Evolutionary conservation across 371 early-diverging fungal genomes (phyloP).

Genomic region (Polyrhizophydium stewartii): DNA sequence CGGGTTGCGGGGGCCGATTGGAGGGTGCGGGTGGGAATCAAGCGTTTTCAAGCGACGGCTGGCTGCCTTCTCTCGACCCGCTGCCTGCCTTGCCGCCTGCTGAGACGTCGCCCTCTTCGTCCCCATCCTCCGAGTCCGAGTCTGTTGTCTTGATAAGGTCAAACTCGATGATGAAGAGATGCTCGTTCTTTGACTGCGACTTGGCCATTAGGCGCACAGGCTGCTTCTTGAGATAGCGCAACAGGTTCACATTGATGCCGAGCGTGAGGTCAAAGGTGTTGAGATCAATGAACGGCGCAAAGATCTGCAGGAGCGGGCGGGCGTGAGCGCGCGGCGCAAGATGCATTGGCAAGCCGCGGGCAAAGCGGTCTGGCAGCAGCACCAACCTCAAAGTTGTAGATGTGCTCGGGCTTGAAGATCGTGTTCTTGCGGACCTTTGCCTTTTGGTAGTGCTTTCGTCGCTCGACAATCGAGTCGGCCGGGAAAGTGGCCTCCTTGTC

Average conservation of each 20-base stretch:
- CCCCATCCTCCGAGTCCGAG: neutral
- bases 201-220: constrained; percentile 57
- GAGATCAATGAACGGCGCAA: constrained; percentile 68
- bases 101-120: neutral
- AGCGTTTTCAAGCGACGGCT: too few relatives aligned
- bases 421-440: constrained; percentile 47
- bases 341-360: too few relatives aligned
- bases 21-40: too few relatives aligned
- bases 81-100: too few relatives aligned
- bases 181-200: constrained; percentile 29
- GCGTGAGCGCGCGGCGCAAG: neutral
- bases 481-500: constrained; percentile 19
- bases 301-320: constrained; percentile 33
- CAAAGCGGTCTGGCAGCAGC: neutral
- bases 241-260: constrained; percentile 61
- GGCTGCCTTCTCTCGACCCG: too few relatives aligned
- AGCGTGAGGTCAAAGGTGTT: constrained; percentile 68
- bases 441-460: constrained; percentile 61
- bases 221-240: constrained; percentile 58
- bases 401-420: constrained; percentile 50
- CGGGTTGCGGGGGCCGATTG: too few relatives aligned
- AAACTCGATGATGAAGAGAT: constrained; percentile 45
- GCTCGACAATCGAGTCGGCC: constrained; percentile 27
- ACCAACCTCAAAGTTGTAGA: constrained; percentile 60
- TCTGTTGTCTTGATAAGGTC: constrained; percentile 13